phyloP scores from a whole-genome alignment of 2,329 filamentous ascomycete species.

The Paracoccidioides lutzii region DNA sequence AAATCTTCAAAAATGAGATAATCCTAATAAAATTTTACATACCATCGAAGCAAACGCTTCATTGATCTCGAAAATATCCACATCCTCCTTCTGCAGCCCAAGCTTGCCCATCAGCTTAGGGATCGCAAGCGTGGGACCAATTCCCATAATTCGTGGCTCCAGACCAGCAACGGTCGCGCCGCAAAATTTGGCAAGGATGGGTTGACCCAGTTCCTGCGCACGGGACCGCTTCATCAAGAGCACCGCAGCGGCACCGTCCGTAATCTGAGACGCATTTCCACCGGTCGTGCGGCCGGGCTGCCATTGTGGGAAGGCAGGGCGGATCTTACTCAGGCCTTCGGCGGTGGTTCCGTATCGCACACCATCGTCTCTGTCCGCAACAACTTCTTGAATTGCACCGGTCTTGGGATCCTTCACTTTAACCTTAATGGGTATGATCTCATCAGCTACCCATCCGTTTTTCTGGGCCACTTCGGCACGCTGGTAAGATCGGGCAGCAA shows the following conservation, averaged over 20 bases:
- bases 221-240: slow-evolving; percentile 84
- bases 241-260: slow-evolving; percentile 80
- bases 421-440: slow-evolving; percentile 72
- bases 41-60: slow-evolving; percentile 71
- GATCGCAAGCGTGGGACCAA: slow-evolving; percentile 84
- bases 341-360: slow-evolving; percentile 69
- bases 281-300: slow-evolving; percentile 73
- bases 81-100: slow-evolving; percentile 45
- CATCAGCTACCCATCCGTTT: slow-evolving; percentile 70
- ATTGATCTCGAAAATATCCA: slow-evolving; percentile 45
- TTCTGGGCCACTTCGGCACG: slow-evolving; percentile 74
- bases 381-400: slow-evolving; percentile 64
- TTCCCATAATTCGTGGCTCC: slow-evolving; percentile 79
- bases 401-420: slow-evolving; percentile 79
- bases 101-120: slow-evolving; percentile 75
- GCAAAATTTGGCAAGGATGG: slow-evolving; percentile 79
- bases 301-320: slow-evolving; percentile 65
- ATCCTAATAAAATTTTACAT: not conserved
- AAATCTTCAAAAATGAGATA: too few species aligned
- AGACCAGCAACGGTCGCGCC: slow-evolving; percentile 71
- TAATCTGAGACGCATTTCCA: slow-evolving; percentile 85
- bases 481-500: slow-evolving; percentile 73
- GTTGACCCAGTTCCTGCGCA: slow-evolving; percentile 70
- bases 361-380: slow-evolving; percentile 71
- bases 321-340: slow-evolving; percentile 73